A percentile compares a stretch with the other conserved stretches of the same genome.
These are phyloP conservation scores for Pythium dissimile DNA, from an alignment of 352 stramenopile genomes.

Conservation along the genomic window DNA sequence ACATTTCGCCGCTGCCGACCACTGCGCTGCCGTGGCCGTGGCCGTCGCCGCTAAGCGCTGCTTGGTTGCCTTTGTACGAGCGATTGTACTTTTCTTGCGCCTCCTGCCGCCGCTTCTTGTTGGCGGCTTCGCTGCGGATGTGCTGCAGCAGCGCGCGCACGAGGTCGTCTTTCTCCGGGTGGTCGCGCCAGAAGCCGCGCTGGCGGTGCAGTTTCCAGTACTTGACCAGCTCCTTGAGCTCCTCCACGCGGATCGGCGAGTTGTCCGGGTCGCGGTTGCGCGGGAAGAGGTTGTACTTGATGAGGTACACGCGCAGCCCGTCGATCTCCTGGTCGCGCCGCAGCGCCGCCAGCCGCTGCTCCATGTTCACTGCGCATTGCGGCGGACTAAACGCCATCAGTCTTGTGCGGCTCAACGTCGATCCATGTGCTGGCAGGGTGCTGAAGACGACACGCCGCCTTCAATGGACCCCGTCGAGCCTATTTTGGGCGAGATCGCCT, in stretches of 20 bases:
- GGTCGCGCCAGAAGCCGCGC: conserved; percentile 87
- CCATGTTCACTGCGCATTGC: conserved; percentile 85
- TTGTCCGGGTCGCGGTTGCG: conserved; percentile 81
- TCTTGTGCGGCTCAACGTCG: not conserved
- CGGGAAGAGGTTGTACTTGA: conserved; percentile 88
- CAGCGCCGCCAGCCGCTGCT: conserved; percentile 74
- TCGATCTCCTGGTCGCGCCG: conserved; percentile 84
- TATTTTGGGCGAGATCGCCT: no score
- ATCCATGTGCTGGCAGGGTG: no score
- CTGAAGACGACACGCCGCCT: no score
- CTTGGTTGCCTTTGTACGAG: conserved; percentile 17
- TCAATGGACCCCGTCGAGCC: no score
- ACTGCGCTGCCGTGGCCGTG: conserved; percentile 1
- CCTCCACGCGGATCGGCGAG: conserved; percentile 82
- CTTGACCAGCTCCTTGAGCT: conserved; percentile 91
- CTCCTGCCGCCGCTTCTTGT: conserved; percentile 77
- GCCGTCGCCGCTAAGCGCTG: not conserved
- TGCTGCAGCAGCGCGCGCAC: conserved; percentile 84
- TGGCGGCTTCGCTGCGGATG: conserved; percentile 72
- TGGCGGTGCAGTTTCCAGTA: conserved; percentile 90
- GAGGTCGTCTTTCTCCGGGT: conserved; percentile 89
- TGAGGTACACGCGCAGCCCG: conserved; percentile 71
- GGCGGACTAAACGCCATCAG: conserved; percentile 69
- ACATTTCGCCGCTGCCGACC: conserved; percentile 23
- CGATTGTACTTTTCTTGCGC: conserved; percentile 72